Evolutionary conservation across 257 asterid species (phyloP), one percentile per base, ranked within the genome.

Genomic region (Solanum sitiens): DNA sequence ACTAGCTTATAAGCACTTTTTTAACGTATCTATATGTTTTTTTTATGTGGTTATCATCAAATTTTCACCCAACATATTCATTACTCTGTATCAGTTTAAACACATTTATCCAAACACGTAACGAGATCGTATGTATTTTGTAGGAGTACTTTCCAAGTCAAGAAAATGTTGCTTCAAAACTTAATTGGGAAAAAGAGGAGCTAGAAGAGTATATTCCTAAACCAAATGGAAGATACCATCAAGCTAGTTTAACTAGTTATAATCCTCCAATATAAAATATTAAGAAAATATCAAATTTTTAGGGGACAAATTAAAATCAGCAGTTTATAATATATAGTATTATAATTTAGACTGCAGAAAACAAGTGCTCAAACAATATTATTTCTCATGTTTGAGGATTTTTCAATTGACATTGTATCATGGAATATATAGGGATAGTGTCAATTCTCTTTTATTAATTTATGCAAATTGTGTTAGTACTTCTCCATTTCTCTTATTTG

Each of bases 141-240:
- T 83, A 91, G 93, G 93, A 87, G n/a, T 91, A 91, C 30, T 32
- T 70, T 33, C 90, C 93, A 0, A 42, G 86, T 32, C 90, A 87
- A 42, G 91, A 91, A 84, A 70, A 56, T 25, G 86, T 87, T 32
- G 89, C 91, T 33, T 65, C 92, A 23, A 89, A 89, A 77, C 73
- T 86, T 3, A 89, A 89, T 4, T 91, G 92, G 91, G 89, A 87
- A 44, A 86, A n/a, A 16, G 90, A 75, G 37, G 83, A 86, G 37
- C 39, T 91, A 83, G 70, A 71, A 21, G 82, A 74, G 32, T 87
- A 83, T n/a, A 40, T 84, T 14, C 39, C 80, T 44, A 61, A 32
- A 20, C 15, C 72, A 33, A 53, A 83, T 59, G 32, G 4, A 18
- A 75, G 33, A 75, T 75, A n/a, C 72, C 47, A 56, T 33, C 42